Evolutionary conservation across 352 stramenopile genomes (phyloP), one percentile per base, ranked within the genome.

Genomic region (Aphanomyces euteiches): DNA sequence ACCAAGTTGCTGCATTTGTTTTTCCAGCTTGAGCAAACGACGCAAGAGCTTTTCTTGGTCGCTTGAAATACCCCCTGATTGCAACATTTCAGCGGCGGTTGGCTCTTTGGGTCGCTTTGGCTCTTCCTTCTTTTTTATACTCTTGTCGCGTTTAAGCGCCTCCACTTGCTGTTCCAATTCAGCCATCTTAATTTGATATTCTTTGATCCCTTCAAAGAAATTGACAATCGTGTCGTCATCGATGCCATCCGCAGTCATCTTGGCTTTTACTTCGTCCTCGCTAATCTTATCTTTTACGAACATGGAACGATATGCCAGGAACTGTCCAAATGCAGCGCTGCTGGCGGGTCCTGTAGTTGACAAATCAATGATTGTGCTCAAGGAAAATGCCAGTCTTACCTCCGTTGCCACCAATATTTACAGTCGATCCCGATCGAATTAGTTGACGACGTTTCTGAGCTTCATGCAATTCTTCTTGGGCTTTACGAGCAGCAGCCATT

Each of bases 161-260:
- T 92, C 81, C 34, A 94, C 83, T 78, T 94, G 84, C 64, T 78
- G 83, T 72, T 94, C 84, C 47, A 94, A 66, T 38, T 84, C 73
- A 12, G 82, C 79, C 64, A 94, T 94, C 74, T 92, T 92, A 39
- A 90, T 78, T 41, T 92, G 83, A 63, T 90, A 92, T 60, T 82
- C 83, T 69, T 91, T 89, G 39, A 94, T 90, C 36, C 85, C 87
- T 47, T 90, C 85, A 54, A 94, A 93, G 74, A 94, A 94, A 3
- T 80, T 85, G 50, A 74, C 72, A 56, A 94, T 93, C 45, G 75
- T 85, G 3, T 64, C 72, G 8, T 92, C 85, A 65, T 93, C 87
- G 47, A 94, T 65, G 19, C 87, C 87, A 66, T 90, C 83, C 67
- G 88, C 87, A 72, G 92, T 85, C 76, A 94, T 94, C 54, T 92